A percentile compares a stretch with the other conserved stretches of the same genome.
Evolutionary conservation across 345 rosid genomes (phyloP).

Genomic region (Gossypium sturtianum): DNA sequence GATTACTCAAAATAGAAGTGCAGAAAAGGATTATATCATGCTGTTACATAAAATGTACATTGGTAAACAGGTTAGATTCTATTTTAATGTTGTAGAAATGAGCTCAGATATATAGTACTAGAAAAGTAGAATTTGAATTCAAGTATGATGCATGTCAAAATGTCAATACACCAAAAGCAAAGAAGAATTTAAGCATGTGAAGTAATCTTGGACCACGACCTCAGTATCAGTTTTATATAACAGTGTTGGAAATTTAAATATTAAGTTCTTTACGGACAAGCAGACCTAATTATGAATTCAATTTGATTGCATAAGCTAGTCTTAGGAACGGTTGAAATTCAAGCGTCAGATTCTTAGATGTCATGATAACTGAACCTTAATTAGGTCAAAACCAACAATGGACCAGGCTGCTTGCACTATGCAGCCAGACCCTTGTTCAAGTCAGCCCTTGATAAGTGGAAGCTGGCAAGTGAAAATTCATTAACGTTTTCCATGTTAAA

Average conservation of each 20-base stretch:
- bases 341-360: neutral
- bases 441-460: neutral
- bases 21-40: neutral
- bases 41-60: neutral
- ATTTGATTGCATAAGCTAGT: neutral
- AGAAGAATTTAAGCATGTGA: neutral
- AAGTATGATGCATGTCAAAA: neutral
- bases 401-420: neutral
- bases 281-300: neutral
- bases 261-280: neutral
- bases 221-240: neutral
- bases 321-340: neutral
- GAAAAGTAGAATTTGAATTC: neutral
- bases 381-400: neutral
- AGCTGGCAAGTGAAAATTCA: neutral
- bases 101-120: neutral
- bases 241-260: neutral
- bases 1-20: conserved; percentile 10
- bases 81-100: neutral
- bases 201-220: neutral
- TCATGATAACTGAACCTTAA: neutral
- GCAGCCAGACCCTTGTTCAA: neutral
- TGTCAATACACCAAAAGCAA: neutral
- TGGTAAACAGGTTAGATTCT: neutral
- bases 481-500: neutral